Base-by-base conservation (phyloP, 2,329 filamentous ascomycete genomes). In the Venturia pyrina region DNA sequence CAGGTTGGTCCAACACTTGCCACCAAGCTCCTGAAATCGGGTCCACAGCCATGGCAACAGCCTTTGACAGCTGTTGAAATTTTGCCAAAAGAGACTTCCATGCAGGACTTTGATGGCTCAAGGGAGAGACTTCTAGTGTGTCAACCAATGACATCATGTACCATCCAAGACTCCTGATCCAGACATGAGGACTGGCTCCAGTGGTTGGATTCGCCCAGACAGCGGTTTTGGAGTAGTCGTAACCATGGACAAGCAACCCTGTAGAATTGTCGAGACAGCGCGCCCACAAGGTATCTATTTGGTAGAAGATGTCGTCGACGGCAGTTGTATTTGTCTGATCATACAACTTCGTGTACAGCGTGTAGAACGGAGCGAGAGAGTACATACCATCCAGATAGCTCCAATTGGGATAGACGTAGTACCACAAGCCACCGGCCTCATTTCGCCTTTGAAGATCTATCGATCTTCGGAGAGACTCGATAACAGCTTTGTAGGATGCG, bases 101-200 rank as follows among this genome's bases (percentile, higher is more conserved):
- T 53, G 56, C 15, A 59, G 63, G 5, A 77, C 73, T 21, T 17
- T 60, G 48, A n/a, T 43, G 34, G 8, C 44, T 32, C 37, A 59
- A n/a, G 4, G 63, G n/a, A 44, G 81, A 72, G 0, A 77, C 68
- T 19, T 81, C 78, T 34, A 83, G 72, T 0, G 78, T 76, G 46
- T 85, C 81, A 5, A 84, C 72, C 10, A 85, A 70, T 0, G 79
- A 80, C 72, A 82, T 78, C 13, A 80, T 72, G 68, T 83, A 85
- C 83, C 83, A 85, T 0, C 82, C 83, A 1, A 83, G 70, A 4
- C 80, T 77, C 2, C 84, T 73, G n/a, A 76, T 78, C 84, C 84
- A 86, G 21, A 85, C 79, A 4, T 80, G 71, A 0, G 81, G 82
- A 50, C 79, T 80, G 0, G 79, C 81, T 0, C 84, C 83, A 0